Conservation (phyloP, 2,329 filamentous ascomycete genomes). For the Sarocladiaceae sp. region DNA sequence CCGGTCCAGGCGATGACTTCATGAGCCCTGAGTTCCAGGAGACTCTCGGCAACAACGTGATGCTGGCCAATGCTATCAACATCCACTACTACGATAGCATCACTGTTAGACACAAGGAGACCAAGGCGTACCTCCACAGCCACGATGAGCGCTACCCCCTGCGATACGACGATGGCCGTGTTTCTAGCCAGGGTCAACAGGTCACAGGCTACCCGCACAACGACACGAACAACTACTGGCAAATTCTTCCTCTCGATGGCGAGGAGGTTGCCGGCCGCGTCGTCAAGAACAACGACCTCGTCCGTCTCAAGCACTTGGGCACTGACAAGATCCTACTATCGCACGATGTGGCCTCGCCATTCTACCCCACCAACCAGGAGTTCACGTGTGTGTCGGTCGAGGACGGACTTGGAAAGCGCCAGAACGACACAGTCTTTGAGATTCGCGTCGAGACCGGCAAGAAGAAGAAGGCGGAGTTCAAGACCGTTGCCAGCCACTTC, state of each 20-base stretch:
- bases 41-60: slow-evolving; percentile 89
- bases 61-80: slow-evolving; percentile 80
- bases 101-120: slow-evolving; percentile 92
- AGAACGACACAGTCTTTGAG: slow-evolving; percentile 91
- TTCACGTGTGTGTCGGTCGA: slow-evolving; percentile 79
- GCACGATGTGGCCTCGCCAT: slow-evolving; percentile 95
- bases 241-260: slow-evolving; percentile 71
- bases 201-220: slow-evolving; percentile 98
- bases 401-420: slow-evolving; percentile 67
- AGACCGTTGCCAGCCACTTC: slow-evolving; percentile 87
- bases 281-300: slow-evolving; percentile 78
- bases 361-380: slow-evolving; percentile 96
- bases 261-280: slow-evolving; percentile 54
- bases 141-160: slow-evolving; percentile 86
- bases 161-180: slow-evolving; percentile 93
- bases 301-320: slow-evolving; percentile 80
- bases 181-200: slow-evolving; percentile 96
- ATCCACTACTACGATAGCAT: slow-evolving; percentile 90
- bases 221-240: slow-evolving; percentile 98
- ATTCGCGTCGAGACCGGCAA: slow-evolving; percentile 87
- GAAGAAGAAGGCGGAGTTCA: slow-evolving; percentile 69
- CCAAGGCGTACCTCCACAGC: slow-evolving; percentile 92
- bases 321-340: slow-evolving; percentile 86
- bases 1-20: slow-evolving; percentile 95
- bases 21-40: slow-evolving; percentile 99